phyloP scores from a whole-genome alignment of 2,329 filamentous ascomycete species.

The Clonostachys rhizophaga region DNA sequence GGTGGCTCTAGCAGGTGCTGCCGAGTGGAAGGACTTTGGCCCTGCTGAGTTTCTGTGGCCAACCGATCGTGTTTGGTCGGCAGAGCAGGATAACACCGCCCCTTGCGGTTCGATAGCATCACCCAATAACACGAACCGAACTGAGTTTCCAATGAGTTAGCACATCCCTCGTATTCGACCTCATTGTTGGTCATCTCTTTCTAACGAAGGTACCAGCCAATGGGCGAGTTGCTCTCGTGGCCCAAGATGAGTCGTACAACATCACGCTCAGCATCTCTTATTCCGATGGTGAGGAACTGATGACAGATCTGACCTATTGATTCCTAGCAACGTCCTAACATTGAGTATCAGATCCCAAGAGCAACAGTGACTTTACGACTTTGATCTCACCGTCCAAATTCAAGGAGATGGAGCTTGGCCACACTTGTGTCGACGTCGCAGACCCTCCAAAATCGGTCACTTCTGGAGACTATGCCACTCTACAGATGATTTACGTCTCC shows the following conservation, averaged over 20 bases:
- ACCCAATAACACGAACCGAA: slow-evolving; percentile 35
- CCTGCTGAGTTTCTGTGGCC: slow-evolving; percentile 60
- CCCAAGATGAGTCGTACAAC: slow-evolving; percentile 52
- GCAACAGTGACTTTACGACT: slow-evolving; percentile 31
- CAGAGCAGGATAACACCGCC: slow-evolving; percentile 46
- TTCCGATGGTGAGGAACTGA: slow-evolving; percentile 30
- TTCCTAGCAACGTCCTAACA: background rate
- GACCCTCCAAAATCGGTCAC: slow-evolving; percentile 22
- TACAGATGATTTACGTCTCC: slow-evolving; percentile 42
- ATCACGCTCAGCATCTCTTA: slow-evolving; percentile 50
- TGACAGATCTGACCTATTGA: too few species aligned
- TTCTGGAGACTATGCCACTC: slow-evolving; percentile 38
- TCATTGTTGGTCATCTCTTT: too few species aligned
- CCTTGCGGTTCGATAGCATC: slow-evolving; percentile 50
- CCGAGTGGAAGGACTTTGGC: slow-evolving; percentile 29
- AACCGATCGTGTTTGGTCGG: slow-evolving; percentile 48
- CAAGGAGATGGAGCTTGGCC: slow-evolving; percentile 33
- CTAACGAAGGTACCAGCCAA: slow-evolving; percentile 28
- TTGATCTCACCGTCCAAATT: slow-evolving; percentile 26
- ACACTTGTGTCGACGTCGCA: slow-evolving; percentile 35
- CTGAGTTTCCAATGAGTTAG: slow-evolving; percentile 46
- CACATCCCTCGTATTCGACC: too few species aligned
- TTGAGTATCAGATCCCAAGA: slow-evolving; percentile 24
- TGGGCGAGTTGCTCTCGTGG: slow-evolving; percentile 48
- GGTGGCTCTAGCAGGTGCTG: background rate